Conservation (phyloP, 257 asterid species). For the Solanum piurae region DNA sequence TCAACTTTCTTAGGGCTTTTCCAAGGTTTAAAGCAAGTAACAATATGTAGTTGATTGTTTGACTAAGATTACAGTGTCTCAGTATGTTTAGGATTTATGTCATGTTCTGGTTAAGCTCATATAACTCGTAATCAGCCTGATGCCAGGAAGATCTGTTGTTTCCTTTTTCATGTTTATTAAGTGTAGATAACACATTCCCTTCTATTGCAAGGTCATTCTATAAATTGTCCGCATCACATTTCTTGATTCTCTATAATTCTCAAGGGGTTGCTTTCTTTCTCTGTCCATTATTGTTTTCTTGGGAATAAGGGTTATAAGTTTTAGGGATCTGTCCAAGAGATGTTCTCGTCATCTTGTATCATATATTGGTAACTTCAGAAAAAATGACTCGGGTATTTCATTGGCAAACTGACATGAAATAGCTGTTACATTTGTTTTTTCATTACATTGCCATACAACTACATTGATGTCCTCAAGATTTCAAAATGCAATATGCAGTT, state of each 20-base stretch:
- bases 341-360: not conserved
- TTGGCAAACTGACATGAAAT: not conserved
- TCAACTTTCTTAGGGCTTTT: not conserved
- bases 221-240: not conserved
- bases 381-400: not conserved
- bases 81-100: not conserved
- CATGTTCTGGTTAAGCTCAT: not conserved
- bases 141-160: not conserved
- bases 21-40: not conserved
- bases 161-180: not conserved
- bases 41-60: not conserved
- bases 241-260: not conserved
- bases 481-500: not conserved
- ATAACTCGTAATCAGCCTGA: not conserved
- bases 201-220: not conserved
- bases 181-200: not conserved
- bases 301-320: not conserved
- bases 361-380: not conserved
- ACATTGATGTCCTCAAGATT: not conserved
- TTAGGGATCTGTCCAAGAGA: not conserved
- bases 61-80: not conserved
- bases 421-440: not conserved
- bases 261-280: not conserved
- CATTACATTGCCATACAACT: not conserved
- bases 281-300: not conserved